Conservation (phyloP, 2,329 filamentous ascomycete genomes). For the Diaporthe caulivora region DNA sequence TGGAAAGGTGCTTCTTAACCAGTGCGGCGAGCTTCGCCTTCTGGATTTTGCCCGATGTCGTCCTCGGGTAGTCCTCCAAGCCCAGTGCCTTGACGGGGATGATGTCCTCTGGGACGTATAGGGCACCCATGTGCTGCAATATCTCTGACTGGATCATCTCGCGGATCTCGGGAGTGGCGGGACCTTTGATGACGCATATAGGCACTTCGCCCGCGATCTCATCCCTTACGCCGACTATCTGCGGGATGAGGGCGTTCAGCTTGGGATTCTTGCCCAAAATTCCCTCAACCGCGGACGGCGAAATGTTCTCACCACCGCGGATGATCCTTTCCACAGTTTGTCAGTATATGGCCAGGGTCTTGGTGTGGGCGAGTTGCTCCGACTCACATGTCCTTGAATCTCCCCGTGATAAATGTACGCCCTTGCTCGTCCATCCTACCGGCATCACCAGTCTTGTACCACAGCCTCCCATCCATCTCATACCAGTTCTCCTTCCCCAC, state of each 20-base stretch:
- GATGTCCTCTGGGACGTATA: slow-evolving; percentile 31
- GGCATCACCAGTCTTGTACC: slow-evolving; percentile 33
- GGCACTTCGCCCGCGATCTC: slow-evolving; percentile 31
- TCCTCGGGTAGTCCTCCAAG: slow-evolving; percentile 31
- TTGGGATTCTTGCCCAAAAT: slow-evolving; percentile 14
- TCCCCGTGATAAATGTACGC: slow-evolving; percentile 19
- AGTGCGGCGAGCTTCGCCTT: slow-evolving; percentile 14
- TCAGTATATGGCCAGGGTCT: background rate
- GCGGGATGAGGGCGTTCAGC: slow-evolving; percentile 11
- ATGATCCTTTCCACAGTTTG: slow-evolving; percentile 17
- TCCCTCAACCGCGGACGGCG: slow-evolving; percentile 14
- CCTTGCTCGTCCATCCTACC: slow-evolving; percentile 25
- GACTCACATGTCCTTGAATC: slow-evolving; percentile 31
- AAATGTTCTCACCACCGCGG: slow-evolving; percentile 33
- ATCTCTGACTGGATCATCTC: slow-evolving; percentile 27
- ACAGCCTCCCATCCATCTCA: slow-evolving; percentile 18
- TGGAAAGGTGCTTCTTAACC: slow-evolving; percentile 21
- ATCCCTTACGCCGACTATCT: slow-evolving; percentile 24
- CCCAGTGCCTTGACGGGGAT: slow-evolving; percentile 16
- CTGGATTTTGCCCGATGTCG: slow-evolving; percentile 30
- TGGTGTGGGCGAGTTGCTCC: background rate
- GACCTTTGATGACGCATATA: slow-evolving; percentile 24
- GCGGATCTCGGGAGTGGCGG: slow-evolving; percentile 5
- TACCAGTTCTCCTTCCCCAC: slow-evolving; percentile 35
- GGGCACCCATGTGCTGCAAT: slow-evolving; percentile 28